Percentiles rank a stretch among this genome's conserved stretches.
phyloP scores from a whole-genome alignment of 345 rosid species.

The Viola odorata region DNA sequence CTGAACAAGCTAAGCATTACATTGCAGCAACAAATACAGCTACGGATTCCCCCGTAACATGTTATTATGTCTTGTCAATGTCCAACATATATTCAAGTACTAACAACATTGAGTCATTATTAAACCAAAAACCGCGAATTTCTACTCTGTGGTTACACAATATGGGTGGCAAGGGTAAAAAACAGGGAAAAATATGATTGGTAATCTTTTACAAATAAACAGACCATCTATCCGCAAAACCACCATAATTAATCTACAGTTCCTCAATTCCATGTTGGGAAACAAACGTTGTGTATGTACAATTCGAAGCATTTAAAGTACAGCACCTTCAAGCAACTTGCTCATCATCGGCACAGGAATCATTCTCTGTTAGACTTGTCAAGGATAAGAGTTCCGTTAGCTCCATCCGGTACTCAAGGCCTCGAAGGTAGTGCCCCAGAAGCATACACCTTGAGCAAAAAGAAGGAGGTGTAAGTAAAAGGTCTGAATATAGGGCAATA shows the following conservation, averaged over 20 bases:
- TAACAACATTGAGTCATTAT: too few relatives aligned
- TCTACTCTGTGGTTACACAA: neutral
- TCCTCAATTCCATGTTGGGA: constrained; percentile 11
- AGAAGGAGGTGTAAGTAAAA: neutral
- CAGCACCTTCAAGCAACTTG: constrained; percentile 26
- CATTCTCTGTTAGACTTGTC: constrained; percentile 39
- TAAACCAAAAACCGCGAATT: too few relatives aligned
- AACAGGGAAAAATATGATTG: neutral
- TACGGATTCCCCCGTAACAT: too few relatives aligned
- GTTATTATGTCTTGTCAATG: too few relatives aligned
- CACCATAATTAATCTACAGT: constrained; percentile 3
- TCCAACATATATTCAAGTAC: too few relatives aligned
- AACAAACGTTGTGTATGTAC: constrained; percentile 18
- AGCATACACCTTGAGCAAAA: constrained; percentile 72
- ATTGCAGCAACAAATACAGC: too few relatives aligned
- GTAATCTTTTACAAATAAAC: constrained; percentile 21
- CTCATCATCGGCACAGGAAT: constrained; percentile 25
- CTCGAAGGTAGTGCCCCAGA: constrained; percentile 87
- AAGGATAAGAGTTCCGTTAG: constrained; percentile 65
- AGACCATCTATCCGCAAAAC: constrained; percentile 15
- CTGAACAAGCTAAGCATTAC: too few relatives aligned
- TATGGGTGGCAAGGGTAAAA: too few relatives aligned
- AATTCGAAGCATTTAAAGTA: constrained; percentile 16
- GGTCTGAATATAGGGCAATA: neutral
- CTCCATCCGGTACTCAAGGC: constrained; percentile 79